Evolutionary conservation across 2,329 filamentous ascomycete genomes (phyloP).

Genomic region (Alternaria sp.): DNA sequence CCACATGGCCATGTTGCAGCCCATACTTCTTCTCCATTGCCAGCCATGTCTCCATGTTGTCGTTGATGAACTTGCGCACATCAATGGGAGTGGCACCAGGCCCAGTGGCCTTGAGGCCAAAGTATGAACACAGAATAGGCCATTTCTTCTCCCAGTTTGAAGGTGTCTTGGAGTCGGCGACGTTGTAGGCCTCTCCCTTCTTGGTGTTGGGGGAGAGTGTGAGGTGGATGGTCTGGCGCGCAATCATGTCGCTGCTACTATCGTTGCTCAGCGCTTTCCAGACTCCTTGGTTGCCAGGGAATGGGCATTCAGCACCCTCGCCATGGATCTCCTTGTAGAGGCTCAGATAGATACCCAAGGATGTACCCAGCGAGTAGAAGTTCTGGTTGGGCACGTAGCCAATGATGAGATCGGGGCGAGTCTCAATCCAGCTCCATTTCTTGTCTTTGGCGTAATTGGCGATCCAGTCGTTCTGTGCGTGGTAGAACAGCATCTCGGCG

Average conservation of each 20-base stretch:
- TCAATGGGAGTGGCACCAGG: conserved; percentile 23
- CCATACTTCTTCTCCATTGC: conserved; percentile 29
- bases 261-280: conserved; percentile 49
- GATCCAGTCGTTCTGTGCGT: conserved; percentile 50
- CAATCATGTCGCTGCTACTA: conserved; percentile 49
- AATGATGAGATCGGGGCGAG: conserved; percentile 51
- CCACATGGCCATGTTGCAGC: conserved; percentile 48
- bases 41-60: conserved; percentile 32
- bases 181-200: conserved; percentile 50
- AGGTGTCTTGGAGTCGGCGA: conserved; percentile 47
- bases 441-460: conserved; percentile 42
- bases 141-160: conserved; percentile 53
- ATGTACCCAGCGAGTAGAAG: conserved; percentile 46
- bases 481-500: conserved; percentile 50
- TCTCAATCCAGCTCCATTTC: conserved; percentile 50
- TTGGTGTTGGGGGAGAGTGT: conserved; percentile 47
- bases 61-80: conserved; percentile 38
- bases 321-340: conserved; percentile 49
- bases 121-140: conserved; percentile 54
- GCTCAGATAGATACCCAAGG: conserved; percentile 48
- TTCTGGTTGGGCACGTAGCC: conserved; percentile 52
- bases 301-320: conserved; percentile 45
- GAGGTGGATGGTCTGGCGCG: conserved; percentile 51
- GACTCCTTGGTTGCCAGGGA: conserved; percentile 47
- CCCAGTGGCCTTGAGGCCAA: conserved; percentile 51